Evolutionary conservation across 225 moss, liverwort and hornwort genomes (phyloP), one percentile per base, ranked within the genome.

Genomic region (Physcomitrium patens): DNA sequence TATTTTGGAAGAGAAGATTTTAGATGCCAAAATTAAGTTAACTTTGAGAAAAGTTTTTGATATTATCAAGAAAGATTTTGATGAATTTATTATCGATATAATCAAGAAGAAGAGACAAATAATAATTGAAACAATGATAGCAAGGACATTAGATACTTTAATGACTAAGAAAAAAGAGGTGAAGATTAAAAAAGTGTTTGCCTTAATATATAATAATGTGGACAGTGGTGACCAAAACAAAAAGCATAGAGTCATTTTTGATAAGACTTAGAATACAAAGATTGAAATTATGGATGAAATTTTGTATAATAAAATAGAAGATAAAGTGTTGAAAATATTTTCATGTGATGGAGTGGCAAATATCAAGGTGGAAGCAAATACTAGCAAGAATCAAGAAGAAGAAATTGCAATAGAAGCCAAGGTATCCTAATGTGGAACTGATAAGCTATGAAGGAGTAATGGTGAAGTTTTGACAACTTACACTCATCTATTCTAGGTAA

Each of bases 21-120:
- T n/a, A n/a, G n/a, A n/a, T n/a, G n/a, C n/a, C n/a, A n/a, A n/a
- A n/a, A n/a, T n/a, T n/a, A n/a, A n/a, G n/a, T n/a, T n/a, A n/a
- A n/a, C n/a, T n/a, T n/a, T n/a, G n/a, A n/a, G n/a, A n/a, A n/a
- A n/a, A n/a, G n/a, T n/a, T n/a, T n/a, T n/a, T n/a, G n/a, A n/a
- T n/a, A n/a, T n/a, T n/a, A n/a, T n/a, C n/a, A n/a, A n/a, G n/a
- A n/a, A n/a, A n/a, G n/a, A n/a, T n/a, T n/a, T n/a, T 20, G 3
- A 59, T 59, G 59, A 59, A 12, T 22, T 59, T 7, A 59, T 59
- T 22, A 59, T 59, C 23, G 59, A 59, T 59, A 22, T 59, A 22
- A 59, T 59, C 59, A 59, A 59, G 13, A 7, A 23, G 13, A 59
- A 59, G 13, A 59, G n/a, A 22, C 59, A 59, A 59, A 59, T 59